A percentile compares a stretch with the other conserved stretches of the same genome.
Conservation (phyloP, 23 red algal genomes). For the Agarophyton chilense region DNA sequence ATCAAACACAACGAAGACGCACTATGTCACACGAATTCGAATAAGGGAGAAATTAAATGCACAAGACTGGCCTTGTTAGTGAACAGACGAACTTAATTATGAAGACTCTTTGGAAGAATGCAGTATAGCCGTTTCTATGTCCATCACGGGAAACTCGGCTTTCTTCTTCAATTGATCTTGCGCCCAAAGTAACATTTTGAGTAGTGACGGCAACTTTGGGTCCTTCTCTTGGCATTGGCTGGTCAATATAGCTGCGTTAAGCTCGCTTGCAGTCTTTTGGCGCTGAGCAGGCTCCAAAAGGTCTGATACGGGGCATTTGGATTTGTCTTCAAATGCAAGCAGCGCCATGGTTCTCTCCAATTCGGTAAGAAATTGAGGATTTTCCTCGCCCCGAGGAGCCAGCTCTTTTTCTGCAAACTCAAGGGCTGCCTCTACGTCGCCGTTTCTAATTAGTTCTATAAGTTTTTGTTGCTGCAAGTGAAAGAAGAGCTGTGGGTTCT, state of each 20-base stretch:
- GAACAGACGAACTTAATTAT: constrained; percentile 20
- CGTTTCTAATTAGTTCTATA: constrained; percentile 95
- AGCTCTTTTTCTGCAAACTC: constrained; percentile 93
- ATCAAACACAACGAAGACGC: background rate
- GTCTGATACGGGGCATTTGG: constrained; percentile 68
- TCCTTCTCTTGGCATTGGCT: constrained; percentile 89
- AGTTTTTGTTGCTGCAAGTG: constrained; percentile 97
- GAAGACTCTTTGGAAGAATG: constrained; percentile 34
- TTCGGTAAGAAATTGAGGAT: constrained; percentile 86
- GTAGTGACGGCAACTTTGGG: constrained; percentile 80
- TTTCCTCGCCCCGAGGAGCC: constrained; percentile 87
- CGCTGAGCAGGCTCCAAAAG: constrained; percentile 82
- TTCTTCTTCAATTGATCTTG: constrained; percentile 82
- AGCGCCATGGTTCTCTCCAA: constrained; percentile 93
- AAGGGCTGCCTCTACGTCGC: constrained; percentile 78
- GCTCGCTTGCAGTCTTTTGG: constrained; percentile 87
- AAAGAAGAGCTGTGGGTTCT: constrained; percentile 89
- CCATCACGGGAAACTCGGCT: constrained; percentile 79
- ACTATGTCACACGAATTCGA: background rate
- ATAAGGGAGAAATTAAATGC: constrained; percentile 18
- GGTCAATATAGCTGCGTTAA: constrained; percentile 96
- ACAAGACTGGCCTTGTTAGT: constrained; percentile 9
- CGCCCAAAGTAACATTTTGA: constrained; percentile 85
- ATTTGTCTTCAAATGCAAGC: constrained; percentile 88
- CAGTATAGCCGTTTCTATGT: constrained; percentile 60